Base-by-base conservation (phyloP, 2,329 filamentous ascomycete genomes). In the Trichoderma atroviride region DNA sequence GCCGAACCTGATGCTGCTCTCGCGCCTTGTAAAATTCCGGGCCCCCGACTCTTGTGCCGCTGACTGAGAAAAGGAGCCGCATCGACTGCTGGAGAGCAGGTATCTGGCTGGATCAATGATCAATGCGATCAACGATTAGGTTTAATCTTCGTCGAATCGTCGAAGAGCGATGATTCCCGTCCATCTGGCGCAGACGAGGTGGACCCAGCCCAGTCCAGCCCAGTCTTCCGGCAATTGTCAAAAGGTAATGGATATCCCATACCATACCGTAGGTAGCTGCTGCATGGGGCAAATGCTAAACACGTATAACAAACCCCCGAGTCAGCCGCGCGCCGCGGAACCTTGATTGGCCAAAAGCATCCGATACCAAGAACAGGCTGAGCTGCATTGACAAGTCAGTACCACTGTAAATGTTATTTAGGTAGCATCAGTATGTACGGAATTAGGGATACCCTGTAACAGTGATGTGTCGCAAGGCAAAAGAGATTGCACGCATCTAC, bases 311-410 rank as follows among this genome's bases (percentile, higher is more conserved):
- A 50, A 24, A 50, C 3, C n/a, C 9, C 47, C n/a, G 47, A 50
- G 22, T 50, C 22, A 24, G n/a, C 47, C 47, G 47, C 13, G 47
- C 61, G 29, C 10, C 22, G 19, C 50, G 53, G 47, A 55, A 5
- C 19, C 31, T 24, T 64, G 61, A 64, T 64, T 64, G 61, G 61
- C 31, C 61, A 53, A 64, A 64, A 64, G 61, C 13, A 55, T 16
- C 61, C 61, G 61, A 64, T 50, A 37, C 56, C 33, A 7, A 35
- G 22, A 27, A 27, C 56, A 27, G 19, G 56, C 56, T 37, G 33
- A 40, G 33, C 43, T 50, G 60, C 47, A 55, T 37, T 19, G 40
- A 43, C 16, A n/a, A 43, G 40, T 43, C 40, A n/a, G 40, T 43
- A 9, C 40, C 9, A 43, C 40, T 43, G 40, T 9, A 35, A 35